Base-by-base conservation (phyloP, 2,329 filamentous ascomycete genomes). In the Aspergillus persii region DNA sequence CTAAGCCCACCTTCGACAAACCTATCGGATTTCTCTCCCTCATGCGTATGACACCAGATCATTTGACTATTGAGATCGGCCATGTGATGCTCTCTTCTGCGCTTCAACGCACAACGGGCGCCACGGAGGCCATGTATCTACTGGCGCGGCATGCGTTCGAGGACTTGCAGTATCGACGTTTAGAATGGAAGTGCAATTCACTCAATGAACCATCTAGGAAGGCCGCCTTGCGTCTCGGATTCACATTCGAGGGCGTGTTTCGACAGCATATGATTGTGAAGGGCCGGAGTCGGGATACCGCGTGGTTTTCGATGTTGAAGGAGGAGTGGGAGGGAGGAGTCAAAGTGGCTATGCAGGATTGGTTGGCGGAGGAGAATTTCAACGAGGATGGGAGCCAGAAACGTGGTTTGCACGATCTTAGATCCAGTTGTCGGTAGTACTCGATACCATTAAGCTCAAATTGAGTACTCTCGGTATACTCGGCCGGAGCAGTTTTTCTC, bases 141-240 rank as follows among this genome's bases (percentile, higher is more conserved):
- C 60, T 87, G 15, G 77, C 84, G 48, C 74, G 74, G 30, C 76
- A 85, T 56, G 79, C 80, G 0, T 84, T 89, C 63, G 80, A 83
- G 3, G 76, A 79, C 2, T 68, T 88, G 29, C 78, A 81, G 0
- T 86, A 84, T 67, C 70, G 81, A 4, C 76, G 86, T 8, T 79
- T 86, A 4, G 86, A 88, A 69, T 89, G 86, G 86, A 89, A 89
- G 65, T 85, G 84, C 54, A 81, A 88, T 67, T 63, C 77, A 15
- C 71, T 85, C 8, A 89, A 89, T 66, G 74, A 66, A 39, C 75
- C 81, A 0, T 86, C 84, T 50, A 74, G 79, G 12, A 74, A 78
- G 3, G 86, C 86, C 0, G 86, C 86, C 0, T 58, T 74, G 63
- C 74, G 87, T 2, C 68, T 87, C 8, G 87, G 87, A 0, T 89